These are phyloP conservation scores for Sporothrix brunneoviolacea DNA, from an alignment of 2,329 filamentous ascomycete genomes.

Conservation along the genomic window DNA sequence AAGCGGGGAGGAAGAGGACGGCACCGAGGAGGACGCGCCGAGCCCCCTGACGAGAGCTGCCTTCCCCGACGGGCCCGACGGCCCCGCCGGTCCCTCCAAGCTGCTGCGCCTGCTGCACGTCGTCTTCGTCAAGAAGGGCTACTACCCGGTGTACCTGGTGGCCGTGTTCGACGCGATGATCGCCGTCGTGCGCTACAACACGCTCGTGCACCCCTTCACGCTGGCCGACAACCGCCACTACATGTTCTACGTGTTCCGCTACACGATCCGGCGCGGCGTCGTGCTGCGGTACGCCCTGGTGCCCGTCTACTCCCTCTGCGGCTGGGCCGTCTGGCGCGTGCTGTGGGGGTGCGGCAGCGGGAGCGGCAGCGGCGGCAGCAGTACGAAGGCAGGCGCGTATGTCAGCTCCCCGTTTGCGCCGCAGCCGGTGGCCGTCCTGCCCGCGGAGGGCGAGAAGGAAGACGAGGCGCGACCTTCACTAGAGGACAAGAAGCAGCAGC, in stretches of 20 bases:
- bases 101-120: conserved; percentile 13
- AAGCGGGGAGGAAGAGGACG: not conserved
- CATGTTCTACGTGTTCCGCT: conserved; percentile 91
- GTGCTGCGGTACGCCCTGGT: conserved; percentile 61
- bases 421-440: not conserved
- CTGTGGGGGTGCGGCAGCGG: conserved; percentile 42
- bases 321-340: conserved; percentile 60
- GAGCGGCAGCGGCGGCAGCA: not conserved
- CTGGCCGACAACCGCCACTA: conserved; percentile 96
- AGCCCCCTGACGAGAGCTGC: not conserved
- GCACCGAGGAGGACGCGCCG: not conserved
- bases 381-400: not conserved
- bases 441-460: not conserved
- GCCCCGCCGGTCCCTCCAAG: not conserved
- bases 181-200: conserved; percentile 68
- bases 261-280: conserved; percentile 62
- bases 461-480: not conserved
- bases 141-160: conserved; percentile 32
- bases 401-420: conserved; percentile 16
- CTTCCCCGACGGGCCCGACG: not conserved
- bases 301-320: conserved; percentile 63
- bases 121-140: conserved; percentile 28
- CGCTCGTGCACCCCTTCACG: conserved; percentile 90
- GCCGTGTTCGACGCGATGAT: conserved; percentile 32
- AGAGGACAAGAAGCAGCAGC: not conserved